Conservation (phyloP, 805 yeast genomes). For the Scheffersomyces amazonensis region DNA sequence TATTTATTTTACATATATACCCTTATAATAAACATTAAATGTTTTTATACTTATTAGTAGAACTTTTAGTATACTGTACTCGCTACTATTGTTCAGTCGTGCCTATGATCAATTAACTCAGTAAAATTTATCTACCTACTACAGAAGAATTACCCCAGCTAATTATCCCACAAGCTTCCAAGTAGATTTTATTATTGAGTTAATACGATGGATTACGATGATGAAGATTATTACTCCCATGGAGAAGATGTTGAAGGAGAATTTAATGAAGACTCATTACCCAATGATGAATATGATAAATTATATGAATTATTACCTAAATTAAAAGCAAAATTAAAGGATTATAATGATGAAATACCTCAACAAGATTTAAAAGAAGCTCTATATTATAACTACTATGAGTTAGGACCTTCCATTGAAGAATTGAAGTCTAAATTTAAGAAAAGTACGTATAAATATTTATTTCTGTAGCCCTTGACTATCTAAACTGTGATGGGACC, state of each 20-base stretch:
- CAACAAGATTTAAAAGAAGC: conserved; percentile 55
- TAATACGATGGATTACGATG: conserved; percentile 12
- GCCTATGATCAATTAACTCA: no score
- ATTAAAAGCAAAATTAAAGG: conserved; percentile 33
- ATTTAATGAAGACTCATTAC: conserved; percentile 35
- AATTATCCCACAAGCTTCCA: no score
- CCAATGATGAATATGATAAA: conserved; percentile 40
- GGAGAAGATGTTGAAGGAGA: conserved; percentile 21
- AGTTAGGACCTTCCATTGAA: conserved; percentile 47
- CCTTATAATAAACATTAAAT: no score
- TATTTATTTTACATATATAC: no score
- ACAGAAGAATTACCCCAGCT: no score
- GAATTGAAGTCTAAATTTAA: conserved; percentile 39
- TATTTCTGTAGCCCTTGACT: no score
- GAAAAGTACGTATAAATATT: conserved; percentile 45
- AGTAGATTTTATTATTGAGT: no score
- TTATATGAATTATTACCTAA: conserved; percentile 43
- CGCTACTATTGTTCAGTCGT: no score
- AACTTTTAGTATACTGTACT: no score
- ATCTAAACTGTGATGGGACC: no score
- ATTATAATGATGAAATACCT: conserved; percentile 41
- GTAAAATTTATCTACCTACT: no score
- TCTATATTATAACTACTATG: conserved; percentile 58
- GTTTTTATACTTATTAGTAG: no score
- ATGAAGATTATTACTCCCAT: conserved; percentile 9